phyloP scores from a whole-genome alignment of 192 early-diverging fungal species.

The Coemansia sp. region DNA sequence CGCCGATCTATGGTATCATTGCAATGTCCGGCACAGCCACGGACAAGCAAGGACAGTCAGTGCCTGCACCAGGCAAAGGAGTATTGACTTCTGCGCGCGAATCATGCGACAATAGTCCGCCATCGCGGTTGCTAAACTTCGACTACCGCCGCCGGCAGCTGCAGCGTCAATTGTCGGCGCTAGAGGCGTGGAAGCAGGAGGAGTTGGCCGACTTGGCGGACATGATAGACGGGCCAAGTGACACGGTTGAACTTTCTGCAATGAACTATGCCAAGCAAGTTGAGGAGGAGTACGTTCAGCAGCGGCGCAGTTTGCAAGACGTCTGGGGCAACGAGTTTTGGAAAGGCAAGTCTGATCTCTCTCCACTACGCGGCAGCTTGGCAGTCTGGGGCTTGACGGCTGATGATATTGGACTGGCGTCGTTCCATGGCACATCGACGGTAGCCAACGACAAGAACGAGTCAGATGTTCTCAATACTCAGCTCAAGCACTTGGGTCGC shows the following conservation, averaged over 20 bases:
- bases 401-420: slow-evolving; percentile 90
- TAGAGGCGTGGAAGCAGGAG: slow-evolving; percentile 17
- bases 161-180: slow-evolving; percentile 19
- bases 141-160: slow-evolving; percentile 82
- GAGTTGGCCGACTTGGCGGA: background rate
- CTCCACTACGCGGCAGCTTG: slow-evolving; percentile 84
- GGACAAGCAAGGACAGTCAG: slow-evolving; percentile 92
- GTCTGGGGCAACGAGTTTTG: slow-evolving; percentile 84
- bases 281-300: slow-evolving; percentile 60
- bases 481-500: slow-evolving; percentile 86
- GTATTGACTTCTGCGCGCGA: slow-evolving; percentile 90
- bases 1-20: slow-evolving; percentile 90
- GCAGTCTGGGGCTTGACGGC: slow-evolving; percentile 86
- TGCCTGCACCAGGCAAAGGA: slow-evolving; percentile 94
- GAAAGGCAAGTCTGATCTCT: slow-evolving; percentile 68
- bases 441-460: slow-evolving; percentile 96
- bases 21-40: slow-evolving; percentile 86
- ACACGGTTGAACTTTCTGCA: background rate
- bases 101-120: slow-evolving; percentile 48
- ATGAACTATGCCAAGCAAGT: slow-evolving; percentile 57
- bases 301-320: slow-evolving; percentile 69
- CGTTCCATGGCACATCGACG: slow-evolving; percentile 95
- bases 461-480: slow-evolving; percentile 83
- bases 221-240: background rate
- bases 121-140: slow-evolving; percentile 67